phyloP scores from a whole-genome alignment of 106 monocot species.

The Platanthera guangdongensis region DNA sequence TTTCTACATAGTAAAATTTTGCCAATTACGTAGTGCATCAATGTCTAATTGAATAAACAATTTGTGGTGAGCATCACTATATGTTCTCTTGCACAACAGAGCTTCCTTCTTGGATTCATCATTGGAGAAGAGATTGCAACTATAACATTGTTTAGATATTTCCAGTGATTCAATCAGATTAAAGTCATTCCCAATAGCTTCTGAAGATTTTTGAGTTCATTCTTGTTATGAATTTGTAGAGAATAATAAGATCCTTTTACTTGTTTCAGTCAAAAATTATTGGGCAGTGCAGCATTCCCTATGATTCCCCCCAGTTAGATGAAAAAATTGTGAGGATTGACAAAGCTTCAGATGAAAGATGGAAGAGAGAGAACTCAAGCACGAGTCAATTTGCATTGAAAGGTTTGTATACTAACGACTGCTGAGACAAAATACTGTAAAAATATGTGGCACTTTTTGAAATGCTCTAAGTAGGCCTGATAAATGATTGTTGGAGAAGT shows the following conservation, averaged over 20 bases:
- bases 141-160: too few relatives aligned
- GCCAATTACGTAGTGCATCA: neutral
- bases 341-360: constrained; percentile 51
- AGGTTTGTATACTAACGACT: constrained; percentile 21
- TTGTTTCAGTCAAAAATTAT: constrained; percentile 29
- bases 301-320: constrained; percentile 18
- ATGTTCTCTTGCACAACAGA: too few relatives aligned
- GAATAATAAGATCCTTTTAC: neutral
- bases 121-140: too few relatives aligned
- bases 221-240: neutral
- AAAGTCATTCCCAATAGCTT: neutral
- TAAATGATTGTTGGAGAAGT: too few relatives aligned
- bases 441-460: neutral
- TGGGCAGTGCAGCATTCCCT: constrained; percentile 16
- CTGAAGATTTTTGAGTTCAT: neutral
- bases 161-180: too few relatives aligned
- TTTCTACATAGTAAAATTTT: neutral
- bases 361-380: constrained; percentile 31
- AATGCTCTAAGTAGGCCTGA: neutral
- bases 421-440: too few relatives aligned
- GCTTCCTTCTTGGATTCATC: too few relatives aligned
- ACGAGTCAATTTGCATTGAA: constrained; percentile 13
- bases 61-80: neutral
- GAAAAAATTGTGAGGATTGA: constrained; percentile 46
- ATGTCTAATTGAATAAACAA: neutral